These are phyloP conservation scores for Trichoderma guizhouense DNA, from an alignment of 2,329 filamentous ascomycete species.

Conservation along the genomic window DNA sequence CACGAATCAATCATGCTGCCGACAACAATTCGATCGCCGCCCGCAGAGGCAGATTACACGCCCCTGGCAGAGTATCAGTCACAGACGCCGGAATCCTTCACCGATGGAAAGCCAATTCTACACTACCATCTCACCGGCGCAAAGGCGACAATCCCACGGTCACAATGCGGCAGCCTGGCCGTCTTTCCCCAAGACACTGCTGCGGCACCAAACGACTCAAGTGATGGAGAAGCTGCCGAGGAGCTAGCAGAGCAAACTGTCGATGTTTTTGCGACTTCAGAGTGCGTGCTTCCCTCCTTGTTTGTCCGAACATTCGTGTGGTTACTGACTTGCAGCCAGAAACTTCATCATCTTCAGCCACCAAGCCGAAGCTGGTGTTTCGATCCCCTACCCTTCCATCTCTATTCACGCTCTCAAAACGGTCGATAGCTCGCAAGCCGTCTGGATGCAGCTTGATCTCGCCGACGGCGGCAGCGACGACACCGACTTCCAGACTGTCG, in stretches of 20 bases:
- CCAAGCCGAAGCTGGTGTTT: conserved; percentile 55
- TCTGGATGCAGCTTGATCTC: conserved; percentile 68
- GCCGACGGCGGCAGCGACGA: conserved; percentile 56
- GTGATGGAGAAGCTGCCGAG: conserved; percentile 29
- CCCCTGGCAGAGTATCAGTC: conserved; percentile 66
- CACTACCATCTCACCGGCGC: conserved; percentile 58
- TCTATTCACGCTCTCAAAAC: conserved; percentile 72
- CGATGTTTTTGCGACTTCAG: conserved; percentile 57
- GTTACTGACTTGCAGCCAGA: conserved; percentile 21
- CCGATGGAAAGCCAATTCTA: conserved; percentile 66
- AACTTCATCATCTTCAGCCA: conserved; percentile 62
- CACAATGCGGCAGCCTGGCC: conserved; percentile 53
- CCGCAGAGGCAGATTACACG: conserved; percentile 57
- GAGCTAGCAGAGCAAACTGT: conserved; percentile 45
- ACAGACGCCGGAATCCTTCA: conserved; percentile 70
- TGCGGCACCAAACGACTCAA: conserved; percentile 29
- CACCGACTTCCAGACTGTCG: conserved; percentile 63
- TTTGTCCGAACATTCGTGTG: neutral
- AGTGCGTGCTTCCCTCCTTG: conserved; percentile 39
- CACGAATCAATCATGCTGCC: conserved; percentile 36
- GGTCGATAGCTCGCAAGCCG: conserved; percentile 44
- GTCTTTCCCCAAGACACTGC: conserved; percentile 46
- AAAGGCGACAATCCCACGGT: conserved; percentile 55
- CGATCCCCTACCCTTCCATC: conserved; percentile 71
- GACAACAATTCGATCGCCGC: conserved; percentile 56